Percentiles rank a stretch among this genome's conserved stretches.
phyloP scores from a whole-genome alignment of 345 rosid genomes.

The Aethionema arabicum region DNA sequence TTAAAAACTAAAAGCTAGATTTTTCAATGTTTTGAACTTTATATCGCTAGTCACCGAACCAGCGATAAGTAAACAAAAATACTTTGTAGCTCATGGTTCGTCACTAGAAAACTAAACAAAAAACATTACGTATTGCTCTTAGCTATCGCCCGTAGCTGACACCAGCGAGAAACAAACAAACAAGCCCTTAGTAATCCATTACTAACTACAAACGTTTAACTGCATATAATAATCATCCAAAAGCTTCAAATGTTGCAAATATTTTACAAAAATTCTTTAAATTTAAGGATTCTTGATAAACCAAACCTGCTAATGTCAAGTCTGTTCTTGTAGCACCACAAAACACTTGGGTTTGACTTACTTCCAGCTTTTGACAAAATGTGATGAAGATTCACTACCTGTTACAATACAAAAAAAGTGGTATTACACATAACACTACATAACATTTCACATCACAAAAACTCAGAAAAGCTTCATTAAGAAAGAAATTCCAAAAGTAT shows the following conservation, averaged over 20 bases:
- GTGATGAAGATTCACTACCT: constrained; percentile 94
- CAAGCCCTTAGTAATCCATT: too few relatives aligned
- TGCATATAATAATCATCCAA: not conserved
- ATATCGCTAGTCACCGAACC: too few relatives aligned
- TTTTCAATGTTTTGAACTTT: too few relatives aligned
- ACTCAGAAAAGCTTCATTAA: not conserved
- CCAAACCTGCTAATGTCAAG: constrained; percentile 93
- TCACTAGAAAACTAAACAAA: too few relatives aligned
- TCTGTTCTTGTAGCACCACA: constrained; percentile 95
- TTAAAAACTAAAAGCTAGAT: too few relatives aligned
- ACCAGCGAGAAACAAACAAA: too few relatives aligned
- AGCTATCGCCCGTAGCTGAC: too few relatives aligned
- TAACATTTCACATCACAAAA: not conserved
- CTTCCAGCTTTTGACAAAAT: constrained; percentile 71
- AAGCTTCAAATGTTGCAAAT: not conserved
- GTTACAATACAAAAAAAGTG: constrained; percentile 9
- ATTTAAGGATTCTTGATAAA: constrained; percentile 18
- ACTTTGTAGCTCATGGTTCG: too few relatives aligned
- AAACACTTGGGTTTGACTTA: constrained; percentile 67
- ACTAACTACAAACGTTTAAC: too few relatives aligned
- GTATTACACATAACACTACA: constrained; percentile 15
- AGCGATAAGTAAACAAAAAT: too few relatives aligned
- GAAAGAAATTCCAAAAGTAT: constrained; percentile 31
- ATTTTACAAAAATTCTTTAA: not conserved
- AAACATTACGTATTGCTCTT: too few relatives aligned